phyloP scores from a whole-genome alignment of 495 filamentous ascomycete genomes.

The Penicillium bovifimosum region DNA sequence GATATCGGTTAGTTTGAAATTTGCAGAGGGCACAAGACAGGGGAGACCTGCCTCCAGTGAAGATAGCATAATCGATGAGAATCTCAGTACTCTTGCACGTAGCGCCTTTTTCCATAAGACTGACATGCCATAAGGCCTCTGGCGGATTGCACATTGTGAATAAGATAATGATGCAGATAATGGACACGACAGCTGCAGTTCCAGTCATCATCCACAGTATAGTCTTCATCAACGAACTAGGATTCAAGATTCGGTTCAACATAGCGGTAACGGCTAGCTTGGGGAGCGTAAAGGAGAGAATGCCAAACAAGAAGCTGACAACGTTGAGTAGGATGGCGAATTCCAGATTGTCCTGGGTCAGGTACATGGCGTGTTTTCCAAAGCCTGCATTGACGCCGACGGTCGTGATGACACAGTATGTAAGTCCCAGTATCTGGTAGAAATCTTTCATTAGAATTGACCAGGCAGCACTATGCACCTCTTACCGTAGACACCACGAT shows the following conservation, averaged over 20 bases:
- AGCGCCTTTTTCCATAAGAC: constrained; percentile 8
- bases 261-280: constrained; percentile 27
- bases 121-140: constrained; percentile 13
- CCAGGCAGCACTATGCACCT: too few species aligned
- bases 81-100: constrained; percentile 28
- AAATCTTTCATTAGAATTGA: not conserved
- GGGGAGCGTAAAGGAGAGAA: constrained; percentile 24
- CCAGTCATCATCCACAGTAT: constrained; percentile 16
- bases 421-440: constrained; percentile 13
- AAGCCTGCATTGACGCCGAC: constrained; percentile 14
- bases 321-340: constrained; percentile 19
- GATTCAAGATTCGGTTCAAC: constrained; percentile 25
- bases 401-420: constrained; percentile 19
- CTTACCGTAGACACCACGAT: constrained; percentile 41
- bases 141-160: constrained; percentile 25
- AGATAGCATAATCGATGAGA: constrained; percentile 35
- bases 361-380: constrained; percentile 14
- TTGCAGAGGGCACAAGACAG: not conserved
- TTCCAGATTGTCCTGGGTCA: constrained; percentile 9
- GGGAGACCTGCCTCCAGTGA: constrained; percentile 29
- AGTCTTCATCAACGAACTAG: constrained; percentile 13
- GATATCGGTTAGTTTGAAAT: not conserved
- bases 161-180: constrained; percentile 21
- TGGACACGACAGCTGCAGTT: constrained; percentile 9
- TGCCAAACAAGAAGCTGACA: constrained; percentile 22